Conservation (phyloP, 345 rosid genomes). For the Excoecaria agallocha region DNA sequence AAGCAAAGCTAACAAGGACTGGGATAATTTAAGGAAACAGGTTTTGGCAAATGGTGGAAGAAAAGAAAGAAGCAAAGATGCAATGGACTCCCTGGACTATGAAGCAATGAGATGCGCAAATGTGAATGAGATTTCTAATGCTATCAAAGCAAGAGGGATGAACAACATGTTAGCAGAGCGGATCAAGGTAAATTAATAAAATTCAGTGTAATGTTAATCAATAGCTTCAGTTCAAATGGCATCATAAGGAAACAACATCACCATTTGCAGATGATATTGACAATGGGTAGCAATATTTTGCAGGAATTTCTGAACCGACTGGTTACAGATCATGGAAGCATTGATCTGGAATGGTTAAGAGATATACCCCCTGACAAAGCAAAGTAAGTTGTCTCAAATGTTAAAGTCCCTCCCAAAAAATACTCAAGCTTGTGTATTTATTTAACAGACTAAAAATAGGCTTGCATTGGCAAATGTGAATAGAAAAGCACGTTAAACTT, state of each 20-base stretch:
- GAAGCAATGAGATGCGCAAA: conserved; percentile 69
- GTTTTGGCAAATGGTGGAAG: conserved; percentile 36
- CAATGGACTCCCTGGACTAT: conserved; percentile 77
- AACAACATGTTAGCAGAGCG: conserved; percentile 83
- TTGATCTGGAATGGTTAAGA: conserved; percentile 91
- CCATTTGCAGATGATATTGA: conserved; percentile 10
- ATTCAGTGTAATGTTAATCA: conserved; percentile 14
- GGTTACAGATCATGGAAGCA: conserved; percentile 65
- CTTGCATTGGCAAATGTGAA: not conserved
- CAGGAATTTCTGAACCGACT: conserved; percentile 78
- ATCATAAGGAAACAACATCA: conserved; percentile 7
- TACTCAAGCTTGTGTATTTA: not conserved
- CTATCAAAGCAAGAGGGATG: conserved; percentile 87
- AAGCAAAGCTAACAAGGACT: conserved; percentile 40
- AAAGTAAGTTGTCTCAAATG: conserved; percentile 46
- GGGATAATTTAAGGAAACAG: conserved; percentile 72
- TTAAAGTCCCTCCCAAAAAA: conserved; percentile 10
- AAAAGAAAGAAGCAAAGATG: conserved; percentile 50
- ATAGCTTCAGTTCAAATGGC: conserved; percentile 14
- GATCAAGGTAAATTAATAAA: conserved; percentile 55
- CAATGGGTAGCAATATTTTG: conserved; percentile 29
- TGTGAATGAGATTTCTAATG: conserved; percentile 48
- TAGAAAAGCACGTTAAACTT: not conserved
- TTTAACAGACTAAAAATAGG: not conserved
- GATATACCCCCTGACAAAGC: conserved; percentile 70